Conservation (phyloP, 202 grass and related monocot species). For the Carex arenaria region DNA sequence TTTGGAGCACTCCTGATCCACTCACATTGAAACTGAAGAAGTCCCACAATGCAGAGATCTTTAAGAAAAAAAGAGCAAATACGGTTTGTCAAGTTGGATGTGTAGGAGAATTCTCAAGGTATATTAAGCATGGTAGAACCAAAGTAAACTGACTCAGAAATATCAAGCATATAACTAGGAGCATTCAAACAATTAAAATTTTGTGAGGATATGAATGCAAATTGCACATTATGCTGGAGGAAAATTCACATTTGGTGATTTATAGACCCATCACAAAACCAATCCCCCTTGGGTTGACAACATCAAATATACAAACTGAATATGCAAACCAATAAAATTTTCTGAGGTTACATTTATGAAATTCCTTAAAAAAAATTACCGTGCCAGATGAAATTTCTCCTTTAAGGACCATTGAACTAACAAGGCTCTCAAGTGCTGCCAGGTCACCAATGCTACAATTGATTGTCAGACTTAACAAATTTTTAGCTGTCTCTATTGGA, state of each 20-base stretch:
- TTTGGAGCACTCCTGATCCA: conserved; percentile 60
- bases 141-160: background rate
- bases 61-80: background rate
- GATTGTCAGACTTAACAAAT: conserved; percentile 60
- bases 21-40: conserved; percentile 84
- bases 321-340: background rate
- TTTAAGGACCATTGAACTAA: conserved; percentile 74
- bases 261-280: background rate
- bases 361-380: conserved; percentile 21
- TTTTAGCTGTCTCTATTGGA: conserved; percentile 78
- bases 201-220: background rate
- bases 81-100: background rate
- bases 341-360: background rate
- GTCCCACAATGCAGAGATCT: conserved; percentile 89
- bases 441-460: conserved; percentile 80
- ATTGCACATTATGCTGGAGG: background rate
- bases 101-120: background rate
- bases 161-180: background rate
- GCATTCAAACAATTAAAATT: conserved; percentile 1
- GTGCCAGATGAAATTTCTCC: conserved; percentile 77
- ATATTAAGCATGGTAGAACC: background rate
- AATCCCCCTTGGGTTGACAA: background rate
- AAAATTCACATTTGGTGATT: background rate
- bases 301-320: background rate
- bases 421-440: conserved; percentile 79